phyloP scores from a whole-genome alignment of 2,329 filamentous ascomycete species.

The Mariannaea elegans region DNA sequence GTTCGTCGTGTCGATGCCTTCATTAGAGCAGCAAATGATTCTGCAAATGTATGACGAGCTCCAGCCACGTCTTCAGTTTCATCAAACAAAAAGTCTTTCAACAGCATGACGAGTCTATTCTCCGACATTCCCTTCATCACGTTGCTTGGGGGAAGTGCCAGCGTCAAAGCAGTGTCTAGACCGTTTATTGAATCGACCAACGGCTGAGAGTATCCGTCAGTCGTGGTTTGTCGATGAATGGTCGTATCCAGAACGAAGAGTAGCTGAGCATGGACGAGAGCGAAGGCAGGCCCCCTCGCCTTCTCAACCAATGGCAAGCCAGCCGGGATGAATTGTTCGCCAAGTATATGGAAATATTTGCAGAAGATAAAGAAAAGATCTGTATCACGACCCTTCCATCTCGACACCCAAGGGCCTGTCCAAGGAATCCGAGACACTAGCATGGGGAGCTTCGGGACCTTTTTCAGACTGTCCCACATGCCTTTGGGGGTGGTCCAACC shows the following conservation, averaged over 20 bases:
- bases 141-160: constrained; percentile 73
- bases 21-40: constrained; percentile 76
- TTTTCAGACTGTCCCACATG: constrained; percentile 67
- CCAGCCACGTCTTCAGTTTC: constrained; percentile 48
- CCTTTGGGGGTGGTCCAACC: constrained; percentile 63
- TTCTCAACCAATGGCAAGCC: constrained; percentile 63
- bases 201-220: constrained; percentile 56
- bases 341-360: constrained; percentile 85
- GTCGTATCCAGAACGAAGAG: constrained; percentile 83
- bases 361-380: constrained; percentile 92
- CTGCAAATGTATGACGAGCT: constrained; percentile 75
- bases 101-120: constrained; percentile 82
- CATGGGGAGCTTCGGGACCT: constrained; percentile 71
- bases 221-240: constrained; percentile 76
- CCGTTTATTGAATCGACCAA: constrained; percentile 57
- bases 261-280: constrained; percentile 84
- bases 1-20: constrained; percentile 79
- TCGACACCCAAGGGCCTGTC: constrained; percentile 84
- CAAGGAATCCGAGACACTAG: constrained; percentile 79
- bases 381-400: constrained; percentile 88
- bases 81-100: constrained; percentile 79
- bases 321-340: constrained; percentile 74
- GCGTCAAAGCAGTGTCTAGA: constrained; percentile 72
- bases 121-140: constrained; percentile 85
- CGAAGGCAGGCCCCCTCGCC: constrained; percentile 76